Conservation (phyloP, 805 yeast genomes). For the Lipomyces japonicus region DNA sequence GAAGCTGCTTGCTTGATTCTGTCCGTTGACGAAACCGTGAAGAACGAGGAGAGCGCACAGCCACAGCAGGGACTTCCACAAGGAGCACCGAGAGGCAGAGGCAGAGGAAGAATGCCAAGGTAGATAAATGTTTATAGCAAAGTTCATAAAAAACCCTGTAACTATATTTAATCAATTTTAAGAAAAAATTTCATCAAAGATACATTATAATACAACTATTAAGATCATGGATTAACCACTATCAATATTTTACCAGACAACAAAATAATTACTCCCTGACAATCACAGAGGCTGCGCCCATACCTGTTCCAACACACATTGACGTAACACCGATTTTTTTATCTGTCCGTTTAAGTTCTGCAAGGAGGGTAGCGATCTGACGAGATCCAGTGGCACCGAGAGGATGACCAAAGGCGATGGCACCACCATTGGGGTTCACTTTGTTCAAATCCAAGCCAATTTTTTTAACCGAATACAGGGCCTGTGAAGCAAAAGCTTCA, state of each 20-base stretch:
- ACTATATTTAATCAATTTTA: too few relatives aligned
- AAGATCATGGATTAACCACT: background rate
- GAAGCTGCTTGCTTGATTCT: slow-evolving; percentile 93
- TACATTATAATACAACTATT: background rate
- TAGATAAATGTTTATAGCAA: background rate
- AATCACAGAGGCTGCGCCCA: slow-evolving; percentile 93
- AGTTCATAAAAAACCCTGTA: too few relatives aligned
- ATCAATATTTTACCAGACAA: too few relatives aligned
- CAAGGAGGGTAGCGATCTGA: slow-evolving; percentile 81
- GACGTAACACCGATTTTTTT: slow-evolving; percentile 81
- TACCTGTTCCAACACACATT: slow-evolving; percentile 98
- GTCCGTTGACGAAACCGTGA: slow-evolving; percentile 88
- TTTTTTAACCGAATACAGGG: slow-evolving; percentile 65
- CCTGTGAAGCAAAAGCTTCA: slow-evolving; percentile 97
- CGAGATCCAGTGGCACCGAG: slow-evolving; percentile 88
- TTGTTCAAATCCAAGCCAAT: slow-evolving; percentile 63
- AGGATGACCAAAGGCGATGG: slow-evolving; percentile 95
- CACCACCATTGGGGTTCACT: slow-evolving; percentile 93
- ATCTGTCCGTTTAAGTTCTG: slow-evolving; percentile 67
- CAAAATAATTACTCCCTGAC: slow-evolving; percentile 58
- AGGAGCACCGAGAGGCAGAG: slow-evolving; percentile 29
- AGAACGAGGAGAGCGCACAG: slow-evolving; percentile 40
- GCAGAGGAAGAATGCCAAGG: slow-evolving; percentile 1
- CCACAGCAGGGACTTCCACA: slow-evolving; percentile 34
- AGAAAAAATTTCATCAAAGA: too few relatives aligned